Base-by-base conservation (phyloP, 2,329 filamentous ascomycete genomes). In the Didymellaceae sp. region DNA sequence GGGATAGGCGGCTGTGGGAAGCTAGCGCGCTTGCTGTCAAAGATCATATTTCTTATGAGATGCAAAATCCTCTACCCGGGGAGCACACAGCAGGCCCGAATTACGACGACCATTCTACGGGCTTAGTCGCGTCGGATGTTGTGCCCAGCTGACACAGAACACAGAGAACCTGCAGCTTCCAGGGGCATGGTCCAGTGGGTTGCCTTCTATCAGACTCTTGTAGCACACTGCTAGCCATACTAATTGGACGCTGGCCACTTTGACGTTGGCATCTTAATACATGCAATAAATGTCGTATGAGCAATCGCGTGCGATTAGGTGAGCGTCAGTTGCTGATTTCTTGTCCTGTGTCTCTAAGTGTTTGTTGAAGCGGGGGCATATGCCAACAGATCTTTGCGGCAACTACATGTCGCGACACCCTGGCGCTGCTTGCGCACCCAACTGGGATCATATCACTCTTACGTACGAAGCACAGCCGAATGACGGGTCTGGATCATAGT, bases 121-220 rank as follows among this genome's bases (percentile, higher is more conserved):
- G 49, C 50, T 51, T 47, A 54, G 55, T 58, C 54, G 58, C 61
- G 58, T 48, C 51, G 46, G 46, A 61, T 62, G 65, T 52, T 49
- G 67, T 70, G 57, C 43, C 52, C 64, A 66, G 65, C 63, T 68
- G 62, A 66, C 66, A 70, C 67, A 64, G 58, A 54, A 59, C 58
- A 67, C 66, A 67, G 57, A 58, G 49, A 57, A 55, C 56, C 57
- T 68, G 65, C 65, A 66, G 58, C 52, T 35, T 59, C 54, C 64
- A 68, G 67, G 67, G 64, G 66, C 37, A 57, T 18, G 44, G 6
- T 21, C 35, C 35, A 24, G 33, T 42, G 41, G 10, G 30, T 32
- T 44, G 17, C 18, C 9, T 24, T 41, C 28, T 25, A n/a, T 18
- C 5, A 17, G 14, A 51, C 20, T 10, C 14, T 17, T 46, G 48